A percentile compares a stretch with the other conserved stretches of the same genome.
Evolutionary conservation across 2,329 filamentous ascomycete genomes (phyloP).

Genomic region (Plenodomus biglobosus): DNA sequence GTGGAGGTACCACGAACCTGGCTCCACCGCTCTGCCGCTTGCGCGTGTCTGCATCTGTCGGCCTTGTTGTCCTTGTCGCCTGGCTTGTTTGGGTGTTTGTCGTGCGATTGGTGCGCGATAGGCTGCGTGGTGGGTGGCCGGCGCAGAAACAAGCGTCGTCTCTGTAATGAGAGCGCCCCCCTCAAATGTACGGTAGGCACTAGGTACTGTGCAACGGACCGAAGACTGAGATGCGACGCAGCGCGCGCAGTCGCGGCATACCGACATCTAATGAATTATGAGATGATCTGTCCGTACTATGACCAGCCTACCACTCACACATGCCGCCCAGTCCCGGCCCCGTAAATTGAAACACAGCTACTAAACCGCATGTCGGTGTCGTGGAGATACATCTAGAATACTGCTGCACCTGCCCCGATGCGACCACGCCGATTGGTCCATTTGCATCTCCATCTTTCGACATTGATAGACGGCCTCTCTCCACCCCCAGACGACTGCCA

Average conservation of each 20-base stretch:
- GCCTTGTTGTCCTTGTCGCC: not conserved
- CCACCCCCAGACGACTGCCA: not conserved
- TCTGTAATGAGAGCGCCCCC: not conserved
- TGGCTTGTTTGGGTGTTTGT: not conserved
- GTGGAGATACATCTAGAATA: not conserved
- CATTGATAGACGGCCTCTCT: slow-evolving; percentile 3
- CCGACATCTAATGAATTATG: no score
- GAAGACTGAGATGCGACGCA: slow-evolving; percentile 2
- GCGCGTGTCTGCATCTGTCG: not conserved
- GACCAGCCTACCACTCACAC: slow-evolving; percentile 4
- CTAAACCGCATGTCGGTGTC: not conserved
- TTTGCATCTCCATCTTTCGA: not conserved
- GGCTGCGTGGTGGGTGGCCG: no score
- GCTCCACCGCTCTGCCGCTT: slow-evolving; percentile 5
- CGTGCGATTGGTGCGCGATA: not conserved
- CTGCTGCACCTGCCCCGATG: slow-evolving; percentile 5
- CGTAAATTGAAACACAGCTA: slow-evolving; percentile 2
- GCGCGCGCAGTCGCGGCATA: slow-evolving; percentile 7
- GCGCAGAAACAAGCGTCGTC: not conserved
- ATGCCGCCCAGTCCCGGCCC: slow-evolving; percentile 6
- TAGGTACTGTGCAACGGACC: no score
- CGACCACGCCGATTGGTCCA: slow-evolving; percentile 13
- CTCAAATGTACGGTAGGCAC: not conserved
- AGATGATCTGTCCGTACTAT: slow-evolving; percentile 11
- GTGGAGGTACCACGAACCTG: slow-evolving; percentile 3